Base-by-base conservation (phyloP, 2,329 filamentous ascomycete species). In the Zasmidium cellare region DNA sequence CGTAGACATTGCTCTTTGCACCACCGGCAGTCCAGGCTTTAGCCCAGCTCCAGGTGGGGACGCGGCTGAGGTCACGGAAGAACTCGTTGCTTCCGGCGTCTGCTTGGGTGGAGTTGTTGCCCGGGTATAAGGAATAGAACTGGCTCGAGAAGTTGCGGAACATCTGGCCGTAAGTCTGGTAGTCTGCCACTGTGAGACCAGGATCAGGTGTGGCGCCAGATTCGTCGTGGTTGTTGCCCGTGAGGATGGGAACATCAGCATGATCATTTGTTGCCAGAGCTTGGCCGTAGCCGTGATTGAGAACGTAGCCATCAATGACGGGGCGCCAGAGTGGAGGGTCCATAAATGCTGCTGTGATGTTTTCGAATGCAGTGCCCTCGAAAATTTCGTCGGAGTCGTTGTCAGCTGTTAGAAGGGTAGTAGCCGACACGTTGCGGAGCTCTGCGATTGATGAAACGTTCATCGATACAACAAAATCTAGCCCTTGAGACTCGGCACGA, bases 51-150 rank as follows among this genome's bases (percentile, higher is more conserved):
- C 51, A 54, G 12, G 38, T 54, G 9, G 51, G 47, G 7, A 54
- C 51, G 14, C 41, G 51, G 22, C 35, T 41, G 35, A 41, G 35
- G 16, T 70, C 14, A 72, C 72, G 9, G 82, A 74, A 78, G 81
- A 85, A 1, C 75, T 72, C 62, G 82, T 73, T 58, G 79, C 81
- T 7, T 81, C 79, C 23, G 7, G 11, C n/a, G 16, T 41, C n/a
- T 41, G 35, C 35, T 78, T 73, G 14, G 84, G 78, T 1, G 84
- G 79, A 20, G 79, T 77, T 3, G 81, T 84, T 9, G 80, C 78
- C 19, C 59, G 22, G 14, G 59, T 61, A 41, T 61, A 41, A 18
- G 23, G 14, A 46, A 16, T 23, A 54, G 41, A 54, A 54, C 16
- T 28, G 9, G 11, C 12, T 11, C 3, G 41, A 46, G 23, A 46